phyloP scores from a whole-genome alignment of 2,329 filamentous ascomycete genomes.

The Fusarium irregulare region DNA sequence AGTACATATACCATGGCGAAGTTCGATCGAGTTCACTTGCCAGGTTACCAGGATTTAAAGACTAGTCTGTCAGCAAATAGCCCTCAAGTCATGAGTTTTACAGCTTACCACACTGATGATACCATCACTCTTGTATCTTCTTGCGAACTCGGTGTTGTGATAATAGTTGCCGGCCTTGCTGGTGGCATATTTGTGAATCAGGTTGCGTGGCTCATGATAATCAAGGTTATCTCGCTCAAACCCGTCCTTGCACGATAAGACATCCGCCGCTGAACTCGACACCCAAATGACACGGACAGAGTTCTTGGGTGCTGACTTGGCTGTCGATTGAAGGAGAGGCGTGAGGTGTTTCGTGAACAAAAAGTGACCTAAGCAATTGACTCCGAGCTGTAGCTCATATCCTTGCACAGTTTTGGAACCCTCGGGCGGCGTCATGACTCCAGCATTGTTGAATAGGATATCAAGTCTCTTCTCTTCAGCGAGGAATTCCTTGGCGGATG shows the following conservation, averaged over 20 bases:
- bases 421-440: slow-evolving; percentile 56
- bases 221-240: slow-evolving; percentile 47
- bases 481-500: slow-evolving; percentile 49
- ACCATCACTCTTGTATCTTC: slow-evolving; percentile 44
- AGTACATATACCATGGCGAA: slow-evolving; percentile 41
- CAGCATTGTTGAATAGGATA: slow-evolving; percentile 60
- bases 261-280: slow-evolving; percentile 47
- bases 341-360: slow-evolving; percentile 55
- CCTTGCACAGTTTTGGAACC: slow-evolving; percentile 55
- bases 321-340: slow-evolving; percentile 52
- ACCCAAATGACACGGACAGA: slow-evolving; percentile 49
- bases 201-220: slow-evolving; percentile 40
- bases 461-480: slow-evolving; percentile 50
- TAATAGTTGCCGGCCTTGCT: slow-evolving; percentile 50
- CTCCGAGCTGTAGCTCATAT: slow-evolving; percentile 57
- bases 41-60: slow-evolving; percentile 43
- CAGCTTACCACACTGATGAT: slow-evolving; percentile 43
- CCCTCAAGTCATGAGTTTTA: rapidly evolving
- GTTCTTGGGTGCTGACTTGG: slow-evolving; percentile 48
- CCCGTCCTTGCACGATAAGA: slow-evolving; percentile 36
- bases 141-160: slow-evolving; percentile 48
- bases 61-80: slow-evolving; percentile 16
- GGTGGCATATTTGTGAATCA: slow-evolving; percentile 45
- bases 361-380: slow-evolving; percentile 56
- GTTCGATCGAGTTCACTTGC: slow-evolving; percentile 42